A percentile compares a stretch with the other conserved stretches of the same genome.
Evolutionary conservation across 2,329 filamentous ascomycete genomes (phyloP).

Genomic region (Onygenales sp.): DNA sequence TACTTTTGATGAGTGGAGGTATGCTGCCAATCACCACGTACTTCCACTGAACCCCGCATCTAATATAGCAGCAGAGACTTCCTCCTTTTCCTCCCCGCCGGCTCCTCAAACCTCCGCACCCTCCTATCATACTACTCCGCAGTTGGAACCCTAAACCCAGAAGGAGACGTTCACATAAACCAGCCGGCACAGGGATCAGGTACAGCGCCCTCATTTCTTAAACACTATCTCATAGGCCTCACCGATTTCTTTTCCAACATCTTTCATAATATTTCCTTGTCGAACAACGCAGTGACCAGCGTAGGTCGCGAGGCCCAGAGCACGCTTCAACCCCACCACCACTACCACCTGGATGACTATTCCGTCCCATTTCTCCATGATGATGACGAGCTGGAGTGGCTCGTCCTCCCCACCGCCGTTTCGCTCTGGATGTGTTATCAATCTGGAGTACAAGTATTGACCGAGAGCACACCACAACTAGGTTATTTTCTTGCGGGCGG

Average conservation of each 20-base stretch:
- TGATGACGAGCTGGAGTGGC: constrained; percentile 32
- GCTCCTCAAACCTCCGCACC: constrained; percentile 58
- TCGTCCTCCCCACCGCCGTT: constrained; percentile 31
- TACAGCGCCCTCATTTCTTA: constrained; percentile 47
- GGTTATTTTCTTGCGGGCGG: constrained; percentile 97
- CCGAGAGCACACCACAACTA: constrained; percentile 42
- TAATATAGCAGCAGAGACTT: constrained; percentile 59
- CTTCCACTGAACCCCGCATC: background rate
- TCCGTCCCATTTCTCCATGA: constrained; percentile 16
- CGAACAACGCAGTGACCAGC: constrained; percentile 9
- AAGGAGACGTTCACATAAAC: constrained; percentile 91
- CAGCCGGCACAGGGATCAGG: constrained; percentile 88
- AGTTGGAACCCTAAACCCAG: constrained; percentile 78
- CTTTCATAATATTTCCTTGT: constrained; percentile 7
- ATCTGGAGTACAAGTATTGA: constrained; percentile 37
- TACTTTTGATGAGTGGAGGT: constrained; percentile 95
- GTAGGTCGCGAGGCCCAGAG: constrained; percentile 6
- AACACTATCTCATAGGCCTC: constrained; percentile 16
- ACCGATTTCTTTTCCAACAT: constrained; percentile 7
- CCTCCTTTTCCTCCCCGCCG: constrained; percentile 70
- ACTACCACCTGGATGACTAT: background rate
- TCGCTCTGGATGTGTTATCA: constrained; percentile 35
- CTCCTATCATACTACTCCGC: constrained; percentile 88
- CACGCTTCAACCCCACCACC: constrained; percentile 3
- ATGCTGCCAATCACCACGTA: constrained; percentile 32